Base-by-base conservation (phyloP, 2,329 filamentous ascomycete species). In the Lachnellula suecica region DNA sequence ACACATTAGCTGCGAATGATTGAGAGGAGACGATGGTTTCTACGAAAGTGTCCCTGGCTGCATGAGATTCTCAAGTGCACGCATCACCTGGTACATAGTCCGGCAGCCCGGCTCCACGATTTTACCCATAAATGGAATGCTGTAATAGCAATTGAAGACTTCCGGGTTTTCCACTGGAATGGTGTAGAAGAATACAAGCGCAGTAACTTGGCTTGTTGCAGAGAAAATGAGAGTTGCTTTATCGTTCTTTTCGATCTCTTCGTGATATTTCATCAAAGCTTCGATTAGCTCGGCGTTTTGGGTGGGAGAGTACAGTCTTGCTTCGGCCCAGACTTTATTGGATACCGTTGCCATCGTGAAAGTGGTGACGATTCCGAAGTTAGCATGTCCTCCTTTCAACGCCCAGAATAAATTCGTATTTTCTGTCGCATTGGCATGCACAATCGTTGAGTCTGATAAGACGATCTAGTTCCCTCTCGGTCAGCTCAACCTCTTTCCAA, bases 151-250 rank as follows among this genome's bases (percentile, higher is more conserved):
- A 11, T 13, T 35, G 31, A 47, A 47, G 9, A 47, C 44, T 15
- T 22, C 44, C 13, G 44, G 44, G 17, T 35, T 35, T 1, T 47
- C 44, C 4, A 47, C 29, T 2, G 44, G 44, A 5, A 29, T 29
- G 9, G 25, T 35, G 31, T 47, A 47, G 25, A 47, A 47, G 44
- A 47, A 0, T 76, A 60, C 1, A 63, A 64, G 0, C 64, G 55
- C 41, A 65, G 70, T 0, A 54, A 61, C 5, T 17, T 35, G 31
- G 15, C 31, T 11, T 9, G 31, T 35, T 13, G 31, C 31, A 17
- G 15, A n/a, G 10, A 35, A 35, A 15, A 35, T 35, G 15, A 35
- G 31, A 2, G 31, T 35, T 6, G 31, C 31, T 35, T 35, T 35
- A 4, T 35, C 17, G 31, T 35, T n/a, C 3, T 35, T 35, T n/a